phyloP scores from a whole-genome alignment of 1,284 basidiomycete species.

The Ganoderma meredithae region DNA sequence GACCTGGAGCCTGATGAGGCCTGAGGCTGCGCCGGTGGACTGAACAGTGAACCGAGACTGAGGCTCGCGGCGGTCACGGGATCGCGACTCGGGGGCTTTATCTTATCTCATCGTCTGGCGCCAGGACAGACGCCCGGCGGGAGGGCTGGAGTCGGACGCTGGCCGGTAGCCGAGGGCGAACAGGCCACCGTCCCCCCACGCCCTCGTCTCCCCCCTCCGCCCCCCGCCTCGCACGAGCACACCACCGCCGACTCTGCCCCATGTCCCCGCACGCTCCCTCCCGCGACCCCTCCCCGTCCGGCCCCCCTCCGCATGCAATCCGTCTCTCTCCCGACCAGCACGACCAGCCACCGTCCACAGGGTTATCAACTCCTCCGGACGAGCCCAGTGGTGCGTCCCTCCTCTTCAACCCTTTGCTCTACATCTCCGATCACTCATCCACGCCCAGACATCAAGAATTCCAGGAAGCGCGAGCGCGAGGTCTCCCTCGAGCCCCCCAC shows the following conservation, averaged over 20 bases:
- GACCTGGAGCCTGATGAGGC: too few species aligned
- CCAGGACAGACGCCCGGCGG: constrained; percentile 8
- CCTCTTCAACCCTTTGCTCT: neutral
- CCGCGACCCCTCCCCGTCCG: constrained; percentile 9
- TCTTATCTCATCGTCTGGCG: constrained; percentile 30
- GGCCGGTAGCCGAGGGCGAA: constrained; percentile 32
- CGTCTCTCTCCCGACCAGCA: neutral
- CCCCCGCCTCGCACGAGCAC: neutral
- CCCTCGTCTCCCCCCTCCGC: constrained; percentile 8
- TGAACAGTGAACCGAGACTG: too few species aligned
- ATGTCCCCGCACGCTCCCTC: constrained; percentile 13
- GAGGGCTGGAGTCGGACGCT: constrained; percentile 9
- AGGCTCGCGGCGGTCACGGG: constrained; percentile 5
- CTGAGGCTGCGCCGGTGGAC: too few species aligned
- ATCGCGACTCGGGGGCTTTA: constrained; percentile 9
- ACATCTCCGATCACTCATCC: neutral
- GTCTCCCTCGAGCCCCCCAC: constrained; percentile 73
- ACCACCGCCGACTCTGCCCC: neutral
- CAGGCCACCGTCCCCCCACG: constrained; percentile 29
- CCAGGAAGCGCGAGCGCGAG: constrained; percentile 73
- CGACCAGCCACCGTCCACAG: neutral
- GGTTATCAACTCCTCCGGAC: constrained; percentile 26
- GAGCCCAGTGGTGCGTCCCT: constrained; percentile 26
- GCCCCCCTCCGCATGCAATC: neutral
- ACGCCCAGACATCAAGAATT: constrained; percentile 29